Conservation (phyloP, 2,329 filamentous ascomycete species). For the Cordyceps militaris region DNA sequence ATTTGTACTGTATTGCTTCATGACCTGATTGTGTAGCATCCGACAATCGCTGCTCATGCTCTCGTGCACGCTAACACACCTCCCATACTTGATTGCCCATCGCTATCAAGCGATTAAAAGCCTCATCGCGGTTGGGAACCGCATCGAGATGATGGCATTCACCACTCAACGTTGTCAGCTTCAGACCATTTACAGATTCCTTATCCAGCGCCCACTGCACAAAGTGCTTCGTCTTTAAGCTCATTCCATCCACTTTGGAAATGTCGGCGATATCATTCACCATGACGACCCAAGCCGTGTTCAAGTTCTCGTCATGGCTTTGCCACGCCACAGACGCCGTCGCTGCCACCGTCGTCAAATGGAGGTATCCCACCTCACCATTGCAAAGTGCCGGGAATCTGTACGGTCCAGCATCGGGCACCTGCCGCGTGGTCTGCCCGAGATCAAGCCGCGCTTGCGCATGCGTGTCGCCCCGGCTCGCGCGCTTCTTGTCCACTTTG, state of each 20-base stretch:
- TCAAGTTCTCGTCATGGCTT: neutral
- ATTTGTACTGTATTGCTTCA: too few species aligned
- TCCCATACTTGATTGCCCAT: conserved; percentile 3
- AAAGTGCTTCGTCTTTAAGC: neutral
- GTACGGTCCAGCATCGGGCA: conserved; percentile 55
- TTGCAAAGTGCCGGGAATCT: conserved; percentile 66
- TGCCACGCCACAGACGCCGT: neutral
- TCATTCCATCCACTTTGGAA: neutral
- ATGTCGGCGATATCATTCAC: neutral
- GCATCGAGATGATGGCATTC: neutral
- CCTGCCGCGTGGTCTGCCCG: conserved; percentile 37
- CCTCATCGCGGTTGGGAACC: neutral
- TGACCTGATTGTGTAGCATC: too few species aligned
- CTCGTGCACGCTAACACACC: neutral
- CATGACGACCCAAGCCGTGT: neutral
- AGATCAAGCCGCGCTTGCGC: conserved; percentile 68
- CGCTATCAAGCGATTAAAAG: conserved; percentile 6
- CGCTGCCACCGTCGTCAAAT: neutral
- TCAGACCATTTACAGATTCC: neutral
- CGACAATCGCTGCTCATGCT: too few species aligned
- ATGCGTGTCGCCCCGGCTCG: conserved; percentile 36
- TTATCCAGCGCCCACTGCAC: neutral
- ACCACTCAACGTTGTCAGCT: neutral
- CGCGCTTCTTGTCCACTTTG: conserved; percentile 59
- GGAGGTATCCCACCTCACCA: conserved; percentile 54